Conservation (phyloP, 2,329 filamentous ascomycete genomes). For the Madurella mycetomatis region DNA sequence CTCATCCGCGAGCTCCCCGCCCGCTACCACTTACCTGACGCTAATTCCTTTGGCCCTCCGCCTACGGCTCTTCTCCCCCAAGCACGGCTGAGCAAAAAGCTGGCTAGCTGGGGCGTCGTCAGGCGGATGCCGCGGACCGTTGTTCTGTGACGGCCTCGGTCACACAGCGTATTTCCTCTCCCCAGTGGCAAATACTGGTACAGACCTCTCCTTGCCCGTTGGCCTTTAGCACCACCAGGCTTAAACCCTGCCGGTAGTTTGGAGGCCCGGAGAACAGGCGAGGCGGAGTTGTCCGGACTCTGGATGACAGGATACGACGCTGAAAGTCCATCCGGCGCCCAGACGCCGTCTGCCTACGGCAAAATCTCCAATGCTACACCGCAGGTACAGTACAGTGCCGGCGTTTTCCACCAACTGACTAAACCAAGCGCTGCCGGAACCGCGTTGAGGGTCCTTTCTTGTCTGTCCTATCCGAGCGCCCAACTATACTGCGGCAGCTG, state of each 20-base stretch:
- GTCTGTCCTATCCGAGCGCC: conserved; percentile 3
- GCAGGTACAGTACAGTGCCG: neutral
- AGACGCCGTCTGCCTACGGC: conserved; percentile 17
- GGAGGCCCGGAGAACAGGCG: conserved; percentile 6
- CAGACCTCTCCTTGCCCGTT: neutral
- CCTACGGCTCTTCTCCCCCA: neutral
- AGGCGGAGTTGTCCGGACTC: conserved; percentile 12
- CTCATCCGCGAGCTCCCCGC: too few relatives aligned
- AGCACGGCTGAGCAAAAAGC: conserved; percentile 1
- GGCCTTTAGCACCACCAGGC: neutral
- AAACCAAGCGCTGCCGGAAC: conserved; percentile 4
- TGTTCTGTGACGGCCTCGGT: too few relatives aligned
- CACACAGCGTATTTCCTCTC: too few relatives aligned
- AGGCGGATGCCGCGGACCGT: neutral
- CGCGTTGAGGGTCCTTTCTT: neutral
- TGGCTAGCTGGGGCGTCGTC: neutral
- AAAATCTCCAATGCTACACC: conserved; percentile 23
- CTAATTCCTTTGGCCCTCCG: too few relatives aligned
- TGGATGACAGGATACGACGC: conserved; percentile 15
- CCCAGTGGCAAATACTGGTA: neutral
- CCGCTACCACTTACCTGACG: too few relatives aligned
- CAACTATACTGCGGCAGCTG: neutral
- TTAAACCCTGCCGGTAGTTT: neutral
- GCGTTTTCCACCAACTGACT: neutral
- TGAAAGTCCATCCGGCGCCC: conserved; percentile 1